Base-by-base conservation (phyloP, 2,329 filamentous ascomycete genomes). In the Paracoccidioides brasiliensis region DNA sequence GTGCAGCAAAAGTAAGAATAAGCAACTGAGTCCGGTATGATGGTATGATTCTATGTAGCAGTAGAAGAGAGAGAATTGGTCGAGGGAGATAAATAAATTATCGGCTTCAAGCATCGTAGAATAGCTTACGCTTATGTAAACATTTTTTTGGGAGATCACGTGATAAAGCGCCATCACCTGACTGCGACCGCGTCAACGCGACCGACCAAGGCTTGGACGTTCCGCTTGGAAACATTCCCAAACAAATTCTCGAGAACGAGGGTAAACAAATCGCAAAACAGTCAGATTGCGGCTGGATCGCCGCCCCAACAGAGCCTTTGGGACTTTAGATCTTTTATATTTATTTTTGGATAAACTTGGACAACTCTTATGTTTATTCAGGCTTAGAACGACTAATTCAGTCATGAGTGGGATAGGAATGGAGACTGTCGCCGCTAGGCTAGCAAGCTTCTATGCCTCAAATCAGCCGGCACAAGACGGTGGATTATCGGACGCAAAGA, bases 391-490 rank as follows among this genome's bases (percentile, higher is more conserved):
- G n/a, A 41, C 14, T 5, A 41, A 33, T 52, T 52, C 42, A 15
- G 38, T 35, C 37, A 59, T 59, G 57, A 43, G 40, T 43, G 42
- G 43, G 9, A 51, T 33, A 22, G 70, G 70, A 57, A 77, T 80
- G 73, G 75, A 78, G 62, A 86, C 85, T 14, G 84, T 83, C 61
- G 83, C 89, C 61, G 85, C 83, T 63, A 88, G 93, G 50, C 73
- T 96, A 40, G 83, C 83, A 37, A 91, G 89, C 9, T 98, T 97
- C 70, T 79, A 86, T 52, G 76, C 76, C 54, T 71, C 80, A 2
- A 79, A 86, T 55, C 66, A 67, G 44, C 78, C 80, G 10, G 73
- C 79, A 41, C 73, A 78, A 43, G 88, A 88, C 69, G 83, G 88
- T 64, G 80, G 87, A 67, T 78, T 80, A 35, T 93, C 88, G 10